Base-by-base conservation (phyloP, 805 yeast genomes). In the Candida ovalis region DNA sequence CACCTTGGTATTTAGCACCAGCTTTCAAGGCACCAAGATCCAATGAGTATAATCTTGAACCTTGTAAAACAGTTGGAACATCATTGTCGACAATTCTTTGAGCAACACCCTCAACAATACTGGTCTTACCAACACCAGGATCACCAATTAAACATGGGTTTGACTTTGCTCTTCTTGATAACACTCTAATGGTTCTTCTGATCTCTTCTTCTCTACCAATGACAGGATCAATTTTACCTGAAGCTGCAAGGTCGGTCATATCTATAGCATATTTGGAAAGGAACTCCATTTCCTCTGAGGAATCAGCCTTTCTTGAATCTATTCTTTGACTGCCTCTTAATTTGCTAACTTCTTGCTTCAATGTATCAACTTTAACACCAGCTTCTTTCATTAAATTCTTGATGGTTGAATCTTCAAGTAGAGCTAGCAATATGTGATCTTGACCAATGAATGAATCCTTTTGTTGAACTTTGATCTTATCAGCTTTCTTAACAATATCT, bases 141-240 rank as follows among this genome's bases (percentile, higher is more conserved):
- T 94, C 99, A 76, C 99, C 99, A 61, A 94, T 90, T 51, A 94
- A 72, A 60, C 96, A 94, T 15, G 98, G 96, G 65, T 94, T 94
- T 6, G 97, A 91, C 71, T 94, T 94, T 38, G 96, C 88, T 72
- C 99, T 82, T 73, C 99, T 85, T n/a, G 99, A 91, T 51, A 94
- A 76, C 3, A 94, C 96, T 52, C 98, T 80, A 50, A 94, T 92
- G 28, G 96, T 88, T 56, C 97, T 79, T 71, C 98, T 81, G 57
- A 94, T 94, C 72, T 94, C 99, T 69, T 94, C 99, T 68, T 94
- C 99, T 73, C 99, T 86, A 48, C 99, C 99, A 64, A 94, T 94
- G 40, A 94, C 99, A 3, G 99, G 99, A 69, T 94, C 99, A 50
- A 94, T 82, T 66, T 88, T 89, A 63, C 99, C 99, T 63, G 86